Evolutionary conservation across 2,329 filamentous ascomycete species (phyloP), one percentile per base, ranked within the genome.

Genomic region (Calonectria honghensis): DNA sequence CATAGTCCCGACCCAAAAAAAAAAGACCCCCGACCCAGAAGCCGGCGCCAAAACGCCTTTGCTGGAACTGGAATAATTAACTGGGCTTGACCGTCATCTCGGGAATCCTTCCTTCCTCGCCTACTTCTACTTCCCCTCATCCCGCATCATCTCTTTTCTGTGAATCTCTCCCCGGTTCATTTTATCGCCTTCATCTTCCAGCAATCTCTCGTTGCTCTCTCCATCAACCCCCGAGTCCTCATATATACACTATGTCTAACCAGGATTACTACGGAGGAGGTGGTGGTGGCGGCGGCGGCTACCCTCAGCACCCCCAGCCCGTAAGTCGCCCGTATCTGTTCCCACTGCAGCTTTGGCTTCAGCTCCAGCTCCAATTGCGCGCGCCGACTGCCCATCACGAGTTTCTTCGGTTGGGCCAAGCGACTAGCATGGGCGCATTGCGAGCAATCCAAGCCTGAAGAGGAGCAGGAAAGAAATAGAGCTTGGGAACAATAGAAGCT

Each of bases 221-320:
- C n/a, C 35, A 63, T 24, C 45, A 16, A 18, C 39, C 37, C 6
- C 39, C 16, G 31, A 16, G 10, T 18, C 11, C 39, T 27, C 41
- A 35, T 10, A 41, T 27, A 50, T n/a, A 59, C 75, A 79, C 50
- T 73, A 87, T 87, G 86, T 84, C 86, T 65, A 85, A 81, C 79
- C 82, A 86, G 75, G 85, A 87, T 41, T 87, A 87, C 82, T 87
- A 87, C 80, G 80, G 82, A 66, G 82, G 45, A 13, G 45, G 45
- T n/a, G 45, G 82, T 41, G 81, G 45, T 13, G 45, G 45, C 18
- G 45, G 82, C 48, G 81, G 81, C 50, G 83, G 83, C 75, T 86
- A 86, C 68, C 85, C 85, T 52, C 85, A 86, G 71, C 83, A 86
- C 27, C 86, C 86, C 24, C 86, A 85, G 73, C 76, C 83, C 45